A percentile compares a stretch with the other conserved stretches of the same genome.
phyloP scores from a whole-genome alignment of 768 basidiomycete genomes.

The Termitomyces heimii region DNA sequence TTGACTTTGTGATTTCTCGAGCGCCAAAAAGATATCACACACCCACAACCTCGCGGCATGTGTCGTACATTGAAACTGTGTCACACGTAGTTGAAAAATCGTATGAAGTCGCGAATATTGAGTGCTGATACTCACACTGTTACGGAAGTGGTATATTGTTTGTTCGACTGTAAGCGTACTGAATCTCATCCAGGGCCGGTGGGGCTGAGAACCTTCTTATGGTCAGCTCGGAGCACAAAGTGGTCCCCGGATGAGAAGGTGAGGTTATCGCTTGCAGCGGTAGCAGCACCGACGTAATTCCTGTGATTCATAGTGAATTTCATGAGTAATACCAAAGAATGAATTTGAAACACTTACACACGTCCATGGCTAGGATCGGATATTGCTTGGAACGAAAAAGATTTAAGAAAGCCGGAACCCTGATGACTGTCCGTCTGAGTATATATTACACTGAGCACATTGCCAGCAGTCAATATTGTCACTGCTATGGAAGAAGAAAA shows the following conservation, averaged over 20 bases:
- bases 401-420: slow-evolving; percentile 42
- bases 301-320: background rate
- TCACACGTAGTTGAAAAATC: background rate
- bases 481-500: background rate
- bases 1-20: background rate
- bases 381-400: slow-evolving; percentile 43
- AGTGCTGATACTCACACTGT: slow-evolving; percentile 33
- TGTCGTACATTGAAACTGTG: slow-evolving; percentile 44
- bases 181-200: slow-evolving; percentile 53
- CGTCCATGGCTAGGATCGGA: slow-evolving; percentile 62
- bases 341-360: slow-evolving; percentile 34
- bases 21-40: slow-evolving; percentile 11
- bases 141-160: slow-evolving; percentile 46
- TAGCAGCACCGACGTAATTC: slow-evolving; percentile 22
- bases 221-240: slow-evolving; percentile 54
- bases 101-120: background rate
- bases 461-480: slow-evolving; percentile 9
- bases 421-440: slow-evolving; percentile 35
- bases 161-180: slow-evolving; percentile 50
- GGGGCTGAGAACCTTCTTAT: slow-evolving; percentile 38
- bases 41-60: slow-evolving; percentile 60
- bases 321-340: background rate
- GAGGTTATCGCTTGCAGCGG: slow-evolving; percentile 48
- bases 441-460: slow-evolving; percentile 40
- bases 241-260: slow-evolving; percentile 47